Conservation (phyloP, 306 rosid species). For the Begonia loranthoides region DNA sequence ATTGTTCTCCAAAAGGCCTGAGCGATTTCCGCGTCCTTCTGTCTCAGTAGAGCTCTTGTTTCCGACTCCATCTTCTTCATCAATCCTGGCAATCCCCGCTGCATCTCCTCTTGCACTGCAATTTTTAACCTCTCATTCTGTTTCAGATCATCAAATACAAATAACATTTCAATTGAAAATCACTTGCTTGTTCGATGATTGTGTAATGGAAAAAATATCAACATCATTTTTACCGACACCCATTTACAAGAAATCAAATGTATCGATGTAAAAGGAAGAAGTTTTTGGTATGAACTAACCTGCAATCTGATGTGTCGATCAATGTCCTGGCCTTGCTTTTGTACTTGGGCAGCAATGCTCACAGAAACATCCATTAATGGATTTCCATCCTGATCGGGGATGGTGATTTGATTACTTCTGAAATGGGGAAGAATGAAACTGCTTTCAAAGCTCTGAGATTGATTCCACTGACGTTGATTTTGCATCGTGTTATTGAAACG, state of each 20-base stretch:
- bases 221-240: too few relatives aligned
- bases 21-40: conserved; percentile 52
- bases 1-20: too few relatives aligned
- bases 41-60: conserved; percentile 11
- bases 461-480: too few relatives aligned
- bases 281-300: conserved; percentile 16
- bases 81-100: conserved; percentile 21
- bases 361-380: conserved; percentile 2
- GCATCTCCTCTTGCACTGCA: conserved; percentile 28
- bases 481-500: not conserved
- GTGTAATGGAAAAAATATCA: too few relatives aligned
- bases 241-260: too few relatives aligned
- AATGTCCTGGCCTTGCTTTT: conserved; percentile 29
- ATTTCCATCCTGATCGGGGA: not conserved
- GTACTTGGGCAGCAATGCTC: conserved; percentile 8
- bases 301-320: conserved; percentile 36
- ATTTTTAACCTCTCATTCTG: conserved; percentile 51
- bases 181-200: not conserved
- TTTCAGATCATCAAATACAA: not conserved
- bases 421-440: not conserved
- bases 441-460: not conserved
- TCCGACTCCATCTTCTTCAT: conserved; percentile 31
- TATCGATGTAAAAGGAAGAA: not conserved
- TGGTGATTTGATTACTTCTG: not conserved
- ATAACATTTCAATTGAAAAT: not conserved